Base-by-base conservation (phyloP, 1,284 basidiomycete genomes). In the Cryptococcus deneoformans region DNA sequence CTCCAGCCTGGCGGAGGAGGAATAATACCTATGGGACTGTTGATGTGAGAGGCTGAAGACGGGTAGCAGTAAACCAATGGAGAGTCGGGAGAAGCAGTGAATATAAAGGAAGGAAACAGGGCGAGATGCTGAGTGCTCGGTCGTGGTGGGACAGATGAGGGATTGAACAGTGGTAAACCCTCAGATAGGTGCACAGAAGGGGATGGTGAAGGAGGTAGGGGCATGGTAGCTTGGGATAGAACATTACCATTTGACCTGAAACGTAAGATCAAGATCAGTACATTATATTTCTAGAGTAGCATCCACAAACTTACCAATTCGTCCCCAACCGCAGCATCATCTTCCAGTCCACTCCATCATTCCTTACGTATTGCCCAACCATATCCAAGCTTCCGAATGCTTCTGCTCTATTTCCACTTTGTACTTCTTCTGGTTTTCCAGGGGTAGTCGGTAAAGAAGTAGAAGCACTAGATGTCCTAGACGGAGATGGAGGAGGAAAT, bases 1-100 rank as follows among this genome's bases (percentile, higher is more conserved):
- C 74, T 76, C 77, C 77, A 78, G 0, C 76, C 73, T 1, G 76
- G 77, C 0, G 77, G 77, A 6, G 77, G 77, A 4, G 77, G 77
- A 1, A 78, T 70, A 38, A 78, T 65, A 36, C 76, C 76, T 0
- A 78, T 57, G 2, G 72, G 60, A n/a, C 24, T 51, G 10, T 37
- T 36, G 4, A 20, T 10, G 12, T 3, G 9, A n/a, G 47, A 34
- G 2, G 48, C 4, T 6, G 46, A 46, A 2, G 57, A 24, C 1
- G 53, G 46, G 51, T 77, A 67, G 1, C 76, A 70, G 52, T 75
- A 70, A 14, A 78, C 71, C 0, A 77, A 63, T 0, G 77, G 77
- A 0, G 76, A 77, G 4, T 56, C 36, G 0, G 75, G 72, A 34
- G 67, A 68, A 0, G 72, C 66, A 7, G 72, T 71, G 57, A 74